Base-by-base conservation (phyloP, 2,329 filamentous ascomycete species). In the Diaporthe batatas region DNA sequence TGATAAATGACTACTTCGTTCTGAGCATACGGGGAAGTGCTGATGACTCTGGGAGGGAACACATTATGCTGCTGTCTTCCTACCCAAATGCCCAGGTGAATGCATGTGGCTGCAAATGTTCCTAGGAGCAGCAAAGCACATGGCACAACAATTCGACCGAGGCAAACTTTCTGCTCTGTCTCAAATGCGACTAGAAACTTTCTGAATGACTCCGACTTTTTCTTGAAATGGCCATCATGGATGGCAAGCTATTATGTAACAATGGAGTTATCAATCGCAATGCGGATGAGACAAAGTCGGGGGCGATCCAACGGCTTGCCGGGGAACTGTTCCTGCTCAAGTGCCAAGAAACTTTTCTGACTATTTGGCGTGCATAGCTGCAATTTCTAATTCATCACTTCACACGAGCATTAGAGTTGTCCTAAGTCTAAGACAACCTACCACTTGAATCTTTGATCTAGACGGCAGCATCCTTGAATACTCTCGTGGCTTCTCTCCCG, bases 221-320 rank as follows among this genome's bases (percentile, higher is more conserved):
- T 29, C 23, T 7, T 21, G 8, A 18, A 42, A 3, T 59, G 55
- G n/a, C 0, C 39, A 4, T 42, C 16, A 14, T 4, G 6, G 36
- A 62, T 44, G 39, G 23, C 39, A 23, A 62, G 58, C 58, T 62
- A 62, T 44, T 62, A 62, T 44, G 58, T 62, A 29, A 62, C 23
- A 21, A 44, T 29, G 18, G 36, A 44, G 39, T 62, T 44, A n/a
- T 62, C 44, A 39, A n/a, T 62, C 44, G 58, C 58, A 62, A 44
- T 62, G 58, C 29, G 36, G 21, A 14, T 62, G 58, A 62, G 58
- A 62, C 58, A 62, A n/a, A 21, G 3, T 21, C 18, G 10, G 39
- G 16, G 23, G 16, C 58, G 16, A 44, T 32, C n/a, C 57, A 59
- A 25, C 36, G 57, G 36, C n/a, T 10, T 42, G 11, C 54, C 34